Base-by-base conservation (phyloP, 768 basidiomycete species). In the Suillus alpinus region DNA sequence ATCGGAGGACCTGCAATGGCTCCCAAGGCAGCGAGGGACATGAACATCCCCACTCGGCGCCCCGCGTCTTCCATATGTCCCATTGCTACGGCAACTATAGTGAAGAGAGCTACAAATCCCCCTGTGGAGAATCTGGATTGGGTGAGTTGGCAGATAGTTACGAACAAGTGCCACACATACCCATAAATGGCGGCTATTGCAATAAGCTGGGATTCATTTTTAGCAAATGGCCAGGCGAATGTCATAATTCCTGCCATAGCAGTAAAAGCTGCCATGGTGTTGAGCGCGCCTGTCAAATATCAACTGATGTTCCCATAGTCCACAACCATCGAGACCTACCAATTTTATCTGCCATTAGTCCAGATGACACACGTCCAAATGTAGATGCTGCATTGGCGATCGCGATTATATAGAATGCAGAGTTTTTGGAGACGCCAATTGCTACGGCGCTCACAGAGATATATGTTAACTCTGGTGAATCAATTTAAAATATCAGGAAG, bases 1-100 rank as follows among this genome's bases (percentile, higher is more conserved):
- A 91, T 87, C 0, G 90, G 90, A 3, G 88, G 87, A 0, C 90
- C 90, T 0, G 78, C 80, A 3, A 91, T 75, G 0, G 86, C 86
- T 8, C 87, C 88, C 18, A 90, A 41, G 0, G 89, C 80, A 26
- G 84, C 59, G 55, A 88, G 77, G 34, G 81, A 86, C 70, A 87
- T 76, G 61, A 82, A 83, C 78, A 89, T 84, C 6, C 90, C 89
- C 0, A 81, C 74, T 16, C 90, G 77, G 29, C 86, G 77, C 4
- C 90, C 90, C 0, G 89, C 80, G 58, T 91, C 88, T 10, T 74
- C 74, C 1, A 79, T 77, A 0, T 78, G 77, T 0, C 90, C 89
- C 71, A 92, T 78, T 10, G 81, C 76, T 65, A 88, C 82, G 37
- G 84, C 77, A 1, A 89, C 89, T 18, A 80, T 78, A 0, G 77